Evolutionary conservation across 139 green algal species (phyloP), one percentile per base, ranked within the genome.

Genomic region (Pleodorina starrii): DNA sequence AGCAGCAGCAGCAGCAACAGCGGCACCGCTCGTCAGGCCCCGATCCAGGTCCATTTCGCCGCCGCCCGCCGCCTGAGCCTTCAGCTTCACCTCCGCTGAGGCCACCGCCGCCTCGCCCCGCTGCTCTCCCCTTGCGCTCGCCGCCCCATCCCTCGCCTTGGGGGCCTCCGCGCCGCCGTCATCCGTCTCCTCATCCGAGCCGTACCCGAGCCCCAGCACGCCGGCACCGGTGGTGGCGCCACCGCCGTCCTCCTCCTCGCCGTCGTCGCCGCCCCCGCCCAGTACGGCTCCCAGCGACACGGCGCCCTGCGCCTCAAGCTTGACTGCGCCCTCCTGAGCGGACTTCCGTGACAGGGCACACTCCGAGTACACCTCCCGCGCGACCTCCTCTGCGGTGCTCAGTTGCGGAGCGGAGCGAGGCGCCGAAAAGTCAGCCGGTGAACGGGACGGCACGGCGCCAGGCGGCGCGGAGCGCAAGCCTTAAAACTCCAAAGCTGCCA

Each of bases 341-440:
- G 63, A 66, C 43, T 83, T 71, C 51, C 11, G 25, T 60, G 54
- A 48, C 19, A 25, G 40, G 60, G 63, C 43, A 6, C 50, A 46
- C 50, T 89, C 75, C 21, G 44, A 69, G 27, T 91, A 93, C 46
- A 94, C 91, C 73, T 94, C 89, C 16, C 85, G 48, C 1, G 89
- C 92, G 42, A 95, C 83, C 66, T 92, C 89, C 42, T 94, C 92
- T 95, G 92, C 83, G 75, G 48, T 42, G 17, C n/a, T 17, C 38
- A 36, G 77, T 46, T 44, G 48, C 48, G 44, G 12, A 21, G 12
- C 10, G 48, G 48, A 57, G 48, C 11, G 48, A 57, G 48, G 11
- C 10, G 48, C 48, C 10, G 48, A 10, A 57, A 57, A 57, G n/a
- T n/a, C n/a, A n/a, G n/a, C n/a, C n/a, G n/a, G n/a, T n/a, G n/a